These are phyloP conservation scores for Populus hybrid DNA, from an alignment of 441 rosid species.

Conservation along the genomic window DNA sequence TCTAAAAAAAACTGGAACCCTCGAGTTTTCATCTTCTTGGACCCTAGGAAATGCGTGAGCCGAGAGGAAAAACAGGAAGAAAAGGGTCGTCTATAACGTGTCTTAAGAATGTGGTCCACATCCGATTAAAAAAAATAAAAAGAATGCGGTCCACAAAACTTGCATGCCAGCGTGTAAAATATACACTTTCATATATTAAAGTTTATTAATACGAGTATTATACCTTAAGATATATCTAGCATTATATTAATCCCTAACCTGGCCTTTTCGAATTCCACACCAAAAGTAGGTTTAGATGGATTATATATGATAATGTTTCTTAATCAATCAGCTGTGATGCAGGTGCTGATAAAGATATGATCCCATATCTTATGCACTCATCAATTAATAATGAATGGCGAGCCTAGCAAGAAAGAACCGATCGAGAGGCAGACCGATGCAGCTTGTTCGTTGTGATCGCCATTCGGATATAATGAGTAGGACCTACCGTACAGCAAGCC, in stretches of 20 bases:
- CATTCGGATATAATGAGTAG: not conserved
- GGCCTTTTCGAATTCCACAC: not conserved
- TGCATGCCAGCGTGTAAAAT: conserved; percentile 16
- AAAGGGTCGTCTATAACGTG: not conserved
- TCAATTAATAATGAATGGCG: not conserved
- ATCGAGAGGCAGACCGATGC: not conserved
- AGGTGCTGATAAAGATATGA: not conserved
- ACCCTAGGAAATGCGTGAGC: not conserved
- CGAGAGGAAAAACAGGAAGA: not conserved
- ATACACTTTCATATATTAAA: not conserved
- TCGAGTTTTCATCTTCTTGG: not conserved
- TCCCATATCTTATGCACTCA: not conserved
- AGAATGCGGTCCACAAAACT: not conserved
- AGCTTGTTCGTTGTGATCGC: not conserved
- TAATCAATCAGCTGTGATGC: not conserved
- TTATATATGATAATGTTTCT: not conserved
- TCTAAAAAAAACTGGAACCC: not conserved
- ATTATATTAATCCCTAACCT: not conserved
- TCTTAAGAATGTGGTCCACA: not conserved
- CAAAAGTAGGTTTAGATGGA: not conserved
- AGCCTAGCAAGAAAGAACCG: not conserved
- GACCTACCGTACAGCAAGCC: not conserved
- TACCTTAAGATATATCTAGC: not conserved
- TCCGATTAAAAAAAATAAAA: not conserved
- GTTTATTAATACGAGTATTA: not conserved